Percentiles rank a stretch among this genome's conserved stretches.
phyloP scores from a whole-genome alignment of 1,139 yeast species.

The Debaryomyces singareniensis region DNA sequence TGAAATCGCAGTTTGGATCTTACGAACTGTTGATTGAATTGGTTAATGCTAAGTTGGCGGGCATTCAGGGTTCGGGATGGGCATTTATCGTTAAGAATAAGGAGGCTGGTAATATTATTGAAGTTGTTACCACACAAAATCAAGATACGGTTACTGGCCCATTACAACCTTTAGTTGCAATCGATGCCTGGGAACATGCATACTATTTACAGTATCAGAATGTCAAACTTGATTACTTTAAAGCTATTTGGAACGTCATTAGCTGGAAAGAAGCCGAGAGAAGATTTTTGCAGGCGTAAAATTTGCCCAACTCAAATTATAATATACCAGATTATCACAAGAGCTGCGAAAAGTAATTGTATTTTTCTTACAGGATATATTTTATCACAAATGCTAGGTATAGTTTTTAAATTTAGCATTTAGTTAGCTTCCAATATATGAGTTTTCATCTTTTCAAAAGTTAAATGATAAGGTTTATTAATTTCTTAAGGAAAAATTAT shows the following conservation, averaged over 20 bases:
- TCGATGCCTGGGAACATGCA: constrained; percentile 50
- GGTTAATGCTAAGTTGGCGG: constrained; percentile 36
- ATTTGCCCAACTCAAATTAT: no score
- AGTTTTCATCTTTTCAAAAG: no score
- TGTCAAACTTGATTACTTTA: constrained; percentile 41
- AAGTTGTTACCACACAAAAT: constrained; percentile 37
- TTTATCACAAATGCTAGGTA: no score
- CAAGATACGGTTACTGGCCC: constrained; percentile 42
- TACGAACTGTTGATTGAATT: constrained; percentile 31
- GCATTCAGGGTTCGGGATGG: constrained; percentile 47
- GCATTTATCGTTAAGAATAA: constrained; percentile 40
- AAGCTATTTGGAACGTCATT: constrained; percentile 44
- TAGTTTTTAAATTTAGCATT: no score
- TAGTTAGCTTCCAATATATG: no score
- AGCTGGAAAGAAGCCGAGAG: constrained; percentile 44
- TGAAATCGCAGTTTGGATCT: constrained; percentile 34
- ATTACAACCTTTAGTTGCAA: constrained; percentile 37
- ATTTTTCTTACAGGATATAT: no score
- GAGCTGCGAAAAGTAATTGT: no score
- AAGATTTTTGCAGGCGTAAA: no score
- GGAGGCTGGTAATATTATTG: constrained; percentile 33
- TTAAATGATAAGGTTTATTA: no score
- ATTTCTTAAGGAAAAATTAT: no score
- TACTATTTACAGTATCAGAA: constrained; percentile 45
- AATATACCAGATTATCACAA: no score